These are phyloP conservation scores for Fusarium phyllophilum DNA, from an alignment of 2,329 filamentous ascomycete genomes.

Conservation along the genomic window DNA sequence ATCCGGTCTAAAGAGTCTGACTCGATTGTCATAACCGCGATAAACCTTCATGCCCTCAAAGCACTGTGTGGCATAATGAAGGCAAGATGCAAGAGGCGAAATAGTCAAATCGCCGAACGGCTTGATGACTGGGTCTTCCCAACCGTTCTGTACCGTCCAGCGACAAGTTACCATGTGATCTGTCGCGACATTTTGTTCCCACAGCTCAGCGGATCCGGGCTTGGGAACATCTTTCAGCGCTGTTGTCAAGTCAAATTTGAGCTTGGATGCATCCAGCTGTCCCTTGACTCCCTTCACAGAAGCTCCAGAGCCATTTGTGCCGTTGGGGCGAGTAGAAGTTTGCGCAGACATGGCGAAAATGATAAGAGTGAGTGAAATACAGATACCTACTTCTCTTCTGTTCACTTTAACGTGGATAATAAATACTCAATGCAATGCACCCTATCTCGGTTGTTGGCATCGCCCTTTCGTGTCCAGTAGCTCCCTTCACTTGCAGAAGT, in stretches of 20 bases:
- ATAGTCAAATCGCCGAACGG: background rate
- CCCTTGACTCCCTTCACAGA: background rate
- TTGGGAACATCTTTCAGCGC: background rate
- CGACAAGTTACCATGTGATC: background rate
- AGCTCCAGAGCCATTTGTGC: accelerated
- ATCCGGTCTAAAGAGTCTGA: background rate
- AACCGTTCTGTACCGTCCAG: background rate
- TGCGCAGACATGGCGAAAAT: background rate
- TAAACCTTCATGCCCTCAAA: background rate
- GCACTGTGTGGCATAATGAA: background rate
- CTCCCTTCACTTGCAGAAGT: background rate
- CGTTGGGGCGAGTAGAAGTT: background rate
- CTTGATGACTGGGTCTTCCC: background rate
- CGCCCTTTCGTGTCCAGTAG: background rate
- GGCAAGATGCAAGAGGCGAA: background rate
- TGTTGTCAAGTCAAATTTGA: background rate
- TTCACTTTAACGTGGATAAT: accelerated
- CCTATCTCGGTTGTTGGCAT: accelerated
- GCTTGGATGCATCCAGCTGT: background rate
- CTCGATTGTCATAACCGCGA: background rate
- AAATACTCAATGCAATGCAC: background rate
- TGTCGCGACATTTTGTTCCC: background rate
- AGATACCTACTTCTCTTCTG: too few species aligned
- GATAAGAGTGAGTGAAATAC: accelerated
- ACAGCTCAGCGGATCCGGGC: background rate